phyloP scores from a whole-genome alignment of 768 basidiomycete species.

The Asterophora lycoperdoides region DNA sequence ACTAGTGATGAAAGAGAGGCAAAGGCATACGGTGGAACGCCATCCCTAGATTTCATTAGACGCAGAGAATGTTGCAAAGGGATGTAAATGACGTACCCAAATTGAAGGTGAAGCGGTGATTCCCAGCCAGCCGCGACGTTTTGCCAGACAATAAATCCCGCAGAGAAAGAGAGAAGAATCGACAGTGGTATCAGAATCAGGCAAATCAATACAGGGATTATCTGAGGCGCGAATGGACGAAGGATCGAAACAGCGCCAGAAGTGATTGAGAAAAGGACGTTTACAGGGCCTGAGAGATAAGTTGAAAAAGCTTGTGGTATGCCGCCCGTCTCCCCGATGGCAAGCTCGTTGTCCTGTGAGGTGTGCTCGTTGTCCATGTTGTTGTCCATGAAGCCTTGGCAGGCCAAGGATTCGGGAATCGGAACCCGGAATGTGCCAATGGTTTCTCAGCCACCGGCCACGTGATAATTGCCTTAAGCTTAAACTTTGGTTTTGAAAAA shows the following conservation, averaged over 20 bases:
- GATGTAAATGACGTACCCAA: conserved; percentile 50
- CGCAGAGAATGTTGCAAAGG: neutral
- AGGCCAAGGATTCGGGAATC: no score
- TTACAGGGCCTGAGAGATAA: conserved; percentile 10
- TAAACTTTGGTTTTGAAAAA: neutral
- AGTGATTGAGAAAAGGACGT: conserved; percentile 13
- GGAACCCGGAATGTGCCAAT: no score
- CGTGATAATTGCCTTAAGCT: neutral
- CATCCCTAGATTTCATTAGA: conserved; percentile 45
- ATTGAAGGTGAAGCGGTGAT: conserved; percentile 66
- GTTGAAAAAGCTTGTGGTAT: conserved; percentile 12
- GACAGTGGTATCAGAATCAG: conserved; percentile 59
- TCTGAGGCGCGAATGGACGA: conserved; percentile 53
- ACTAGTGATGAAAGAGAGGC: conserved; percentile 47
- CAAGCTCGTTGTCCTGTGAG: conserved; percentile 9
- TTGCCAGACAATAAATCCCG: conserved; percentile 74
- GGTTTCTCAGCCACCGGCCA: no score
- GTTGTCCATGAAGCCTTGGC: no score
- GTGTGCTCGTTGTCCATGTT: conserved; percentile 17
- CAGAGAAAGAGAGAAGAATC: conserved; percentile 53
- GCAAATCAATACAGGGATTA: conserved; percentile 65
- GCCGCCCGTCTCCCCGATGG: neutral
- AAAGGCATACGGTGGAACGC: conserved; percentile 59
- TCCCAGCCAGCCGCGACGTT: conserved; percentile 70
- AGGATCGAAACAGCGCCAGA: conserved; percentile 29